These are phyloP conservation scores for Aspergillus pseudotamarii DNA, from an alignment of 2,329 filamentous ascomycete genomes.

Conservation along the genomic window DNA sequence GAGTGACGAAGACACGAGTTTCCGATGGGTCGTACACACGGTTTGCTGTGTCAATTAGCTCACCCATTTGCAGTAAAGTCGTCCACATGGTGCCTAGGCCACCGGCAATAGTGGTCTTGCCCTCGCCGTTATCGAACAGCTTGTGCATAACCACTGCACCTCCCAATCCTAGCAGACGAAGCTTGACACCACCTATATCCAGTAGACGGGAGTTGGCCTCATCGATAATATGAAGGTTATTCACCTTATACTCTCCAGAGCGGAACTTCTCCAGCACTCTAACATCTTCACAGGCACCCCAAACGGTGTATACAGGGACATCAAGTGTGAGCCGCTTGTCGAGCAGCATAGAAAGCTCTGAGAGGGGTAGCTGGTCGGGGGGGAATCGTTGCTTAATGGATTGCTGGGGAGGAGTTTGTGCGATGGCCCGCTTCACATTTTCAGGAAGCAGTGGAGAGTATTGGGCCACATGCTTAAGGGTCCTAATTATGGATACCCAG, in stretches of 20 bases:
- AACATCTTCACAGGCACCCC: slow-evolving; percentile 98
- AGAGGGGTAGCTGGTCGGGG: slow-evolving; percentile 82
- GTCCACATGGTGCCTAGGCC: slow-evolving; percentile 99
- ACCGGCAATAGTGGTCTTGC: slow-evolving; percentile 94
- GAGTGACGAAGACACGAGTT: slow-evolving; percentile 93
- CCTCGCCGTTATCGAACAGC: slow-evolving; percentile 97
- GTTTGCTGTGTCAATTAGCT: slow-evolving; percentile 95
- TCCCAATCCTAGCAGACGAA: slow-evolving; percentile 88
- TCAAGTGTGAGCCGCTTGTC: slow-evolving; percentile 88
- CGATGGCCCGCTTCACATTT: slow-evolving; percentile 66
- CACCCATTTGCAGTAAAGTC: slow-evolving; percentile 94
- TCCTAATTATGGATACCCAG: slow-evolving; percentile 57
- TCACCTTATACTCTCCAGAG: slow-evolving; percentile 95
- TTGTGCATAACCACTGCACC: slow-evolving; percentile 99
- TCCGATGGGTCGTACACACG: slow-evolving; percentile 98
- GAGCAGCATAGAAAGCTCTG: slow-evolving; percentile 86
- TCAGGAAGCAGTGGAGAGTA: slow-evolving; percentile 94
- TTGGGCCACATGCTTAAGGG: slow-evolving; percentile 95
- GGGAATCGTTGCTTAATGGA: slow-evolving; percentile 82
- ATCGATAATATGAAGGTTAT: slow-evolving; percentile 97
- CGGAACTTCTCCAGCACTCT: slow-evolving; percentile 96
- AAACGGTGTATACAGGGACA: slow-evolving; percentile 96
- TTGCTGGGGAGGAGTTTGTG: slow-evolving; percentile 66
- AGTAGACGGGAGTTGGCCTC: slow-evolving; percentile 95
- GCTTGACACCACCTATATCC: slow-evolving; percentile 92